Percentiles rank a stretch among this genome's conserved stretches.
phyloP scores from a whole-genome alignment of 225 moss, liverwort and hornwort species.

The Anthoceros angustus region DNA sequence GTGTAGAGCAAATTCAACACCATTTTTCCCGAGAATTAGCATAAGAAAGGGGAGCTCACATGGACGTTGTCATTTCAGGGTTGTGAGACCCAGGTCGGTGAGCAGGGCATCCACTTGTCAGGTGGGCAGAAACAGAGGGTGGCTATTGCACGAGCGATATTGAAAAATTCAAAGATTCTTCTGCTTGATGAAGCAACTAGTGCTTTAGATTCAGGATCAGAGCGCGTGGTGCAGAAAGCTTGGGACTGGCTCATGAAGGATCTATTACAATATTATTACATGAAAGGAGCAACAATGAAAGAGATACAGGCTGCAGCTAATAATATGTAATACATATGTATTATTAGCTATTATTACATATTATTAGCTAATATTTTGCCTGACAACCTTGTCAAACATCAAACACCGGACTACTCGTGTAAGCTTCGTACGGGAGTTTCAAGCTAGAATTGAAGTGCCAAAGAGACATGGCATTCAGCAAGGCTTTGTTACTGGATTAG shows the following conservation, averaged over 20 bases:
- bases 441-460: conserved; percentile 27
- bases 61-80: conserved; percentile 7
- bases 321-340: no score
- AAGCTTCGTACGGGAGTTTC: conserved; percentile 28
- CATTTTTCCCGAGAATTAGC: background rate
- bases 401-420: conserved; percentile 52
- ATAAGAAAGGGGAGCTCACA: background rate
- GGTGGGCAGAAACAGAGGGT: conserved; percentile 97
- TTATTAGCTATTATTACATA: no score
- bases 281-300: conserved; percentile 47
- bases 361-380: conserved; percentile 72
- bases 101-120: conserved; percentile 81
- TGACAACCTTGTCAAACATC: conserved; percentile 51
- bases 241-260: conserved; percentile 71
- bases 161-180: conserved; percentile 68
- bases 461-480: conserved; percentile 33
- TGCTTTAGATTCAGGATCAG: conserved; percentile 85
- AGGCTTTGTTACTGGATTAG: conserved; percentile 45
- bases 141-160: conserved; percentile 83
- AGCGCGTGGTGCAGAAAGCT: conserved; percentile 71
- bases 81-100: conserved; percentile 63
- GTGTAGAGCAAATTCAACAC: background rate
- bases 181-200: conserved; percentile 93
- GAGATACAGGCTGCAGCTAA: conserved; percentile 67
- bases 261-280: no score